Evolutionary conservation across 169 alveolate species (phyloP), one percentile per base, ranked within the genome.

Genomic region (Plasmodium coatneyi): DNA sequence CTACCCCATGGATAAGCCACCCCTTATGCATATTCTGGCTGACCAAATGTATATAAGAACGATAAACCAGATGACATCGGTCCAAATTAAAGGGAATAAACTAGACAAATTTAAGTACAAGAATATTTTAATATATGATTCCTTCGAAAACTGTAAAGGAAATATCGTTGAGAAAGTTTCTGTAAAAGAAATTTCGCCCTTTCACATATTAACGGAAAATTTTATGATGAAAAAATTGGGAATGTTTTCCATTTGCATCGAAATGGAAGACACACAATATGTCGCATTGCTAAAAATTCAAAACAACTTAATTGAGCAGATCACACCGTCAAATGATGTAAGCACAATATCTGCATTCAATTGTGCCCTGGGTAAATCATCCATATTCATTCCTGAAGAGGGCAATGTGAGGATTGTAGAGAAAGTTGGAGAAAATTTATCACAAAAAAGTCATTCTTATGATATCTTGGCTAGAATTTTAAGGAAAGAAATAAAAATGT

Each of bases 281-380:
- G 70, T 80, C 9, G 94, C 80, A 0, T n/a, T 25, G 82, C 7
- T 89, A 79, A 80, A 80, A 49, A 34, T 89, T 7, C 94, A 89
- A 80, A 89, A 80, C 32, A 79, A 80, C n/a, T 30, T 80, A 70
- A 79, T 89, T 66, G 52, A 89, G 2, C 82, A 89, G 36, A 79
- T 89, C 16, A 74, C 60, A 22, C 32, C 74, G 19, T 0, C 32
- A 60, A 36, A 28, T 56, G 54, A 80, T 6, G 52, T 25, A 56
- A 78, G 71, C 52, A 28, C 41, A 30, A 66, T 89, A 80, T 43
- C 82, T 41, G 82, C 60, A 43, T 89, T 80, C 49, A 89, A 80
- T 52, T 89, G 94, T 36, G 10, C 30, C 19, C 2, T 43, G 16
- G 54, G 70, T 39, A 28, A 52, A 19, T 19, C n/a, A 41, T 30